Percentiles rank a stretch among this genome's conserved stretches.
Conservation (phyloP, 495 filamentous ascomycete species). For the Penicillium parvum region DNA sequence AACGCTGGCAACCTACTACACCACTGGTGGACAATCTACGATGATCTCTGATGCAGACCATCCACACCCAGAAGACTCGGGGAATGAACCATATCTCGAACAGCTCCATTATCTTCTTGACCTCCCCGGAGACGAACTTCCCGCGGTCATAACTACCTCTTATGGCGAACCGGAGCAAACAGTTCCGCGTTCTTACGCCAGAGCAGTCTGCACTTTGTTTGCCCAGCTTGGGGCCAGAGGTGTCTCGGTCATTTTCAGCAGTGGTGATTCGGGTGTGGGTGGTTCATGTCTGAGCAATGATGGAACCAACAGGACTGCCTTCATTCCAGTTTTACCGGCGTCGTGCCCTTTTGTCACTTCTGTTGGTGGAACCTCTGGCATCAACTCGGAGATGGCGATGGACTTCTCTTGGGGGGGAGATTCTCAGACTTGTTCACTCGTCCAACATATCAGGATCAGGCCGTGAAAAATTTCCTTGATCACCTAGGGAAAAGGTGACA, state of each 20-base stretch:
- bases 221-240: constrained; percentile 70
- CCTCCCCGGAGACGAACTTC: constrained; percentile 59
- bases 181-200: constrained; percentile 57
- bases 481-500: constrained; percentile 36
- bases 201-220: constrained; percentile 65
- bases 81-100: constrained; percentile 82
- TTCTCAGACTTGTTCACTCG: constrained; percentile 67
- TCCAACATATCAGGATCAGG: constrained; percentile 59
- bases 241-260: constrained; percentile 64
- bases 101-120: constrained; percentile 65
- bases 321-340: constrained; percentile 67
- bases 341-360: constrained; percentile 78
- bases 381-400: constrained; percentile 51
- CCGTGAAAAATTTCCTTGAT: constrained; percentile 52
- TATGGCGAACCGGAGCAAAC: constrained; percentile 52
- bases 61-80: constrained; percentile 36
- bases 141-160: constrained; percentile 68
- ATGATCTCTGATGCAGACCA: constrained; percentile 51
- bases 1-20: constrained; percentile 56
- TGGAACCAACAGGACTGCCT: constrained; percentile 55
- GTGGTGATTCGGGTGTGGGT: constrained; percentile 67
- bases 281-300: constrained; percentile 61
- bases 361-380: constrained; percentile 64
- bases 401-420: constrained; percentile 60
- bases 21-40: constrained; percentile 59